A percentile compares a stretch with the other conserved stretches of the same genome.
These are phyloP conservation scores for Ogataea nonfermentans DNA, from an alignment of 805 yeast genomes.

Conservation along the genomic window DNA sequence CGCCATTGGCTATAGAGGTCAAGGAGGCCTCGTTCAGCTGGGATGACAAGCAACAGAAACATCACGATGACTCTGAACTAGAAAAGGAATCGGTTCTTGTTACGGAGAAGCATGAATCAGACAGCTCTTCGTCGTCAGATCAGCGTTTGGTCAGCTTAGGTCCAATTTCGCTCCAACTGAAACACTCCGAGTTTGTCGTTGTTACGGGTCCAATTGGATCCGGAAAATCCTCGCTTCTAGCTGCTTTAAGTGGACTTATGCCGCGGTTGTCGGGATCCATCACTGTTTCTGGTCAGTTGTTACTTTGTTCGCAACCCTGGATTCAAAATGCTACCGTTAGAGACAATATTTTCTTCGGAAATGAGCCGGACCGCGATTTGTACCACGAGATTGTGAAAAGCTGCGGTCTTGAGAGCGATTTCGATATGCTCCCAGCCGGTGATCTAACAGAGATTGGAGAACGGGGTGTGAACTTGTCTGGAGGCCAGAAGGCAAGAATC, in stretches of 20 bases:
- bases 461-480: constrained; percentile 78
- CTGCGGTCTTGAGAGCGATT: constrained; percentile 67
- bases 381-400: constrained; percentile 56
- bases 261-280: constrained; percentile 50
- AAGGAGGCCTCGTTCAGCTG: constrained; percentile 60
- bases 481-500: constrained; percentile 84
- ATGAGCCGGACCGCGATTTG: constrained; percentile 40
- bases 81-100: no score
- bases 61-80: background rate
- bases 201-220: constrained; percentile 67
- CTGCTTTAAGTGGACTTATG: constrained; percentile 72
- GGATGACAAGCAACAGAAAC: constrained; percentile 39
- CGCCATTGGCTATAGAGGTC: constrained; percentile 45
- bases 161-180: constrained; percentile 2
- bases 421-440: constrained; percentile 68
- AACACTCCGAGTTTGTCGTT: constrained; percentile 55
- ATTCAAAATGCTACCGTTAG: constrained; percentile 76
- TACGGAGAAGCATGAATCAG: background rate
- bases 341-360: constrained; percentile 72
- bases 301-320: constrained; percentile 64
- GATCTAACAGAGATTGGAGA: constrained; percentile 83
- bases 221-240: constrained; percentile 72
- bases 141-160: constrained; percentile 4
- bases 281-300: constrained; percentile 49
- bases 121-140: background rate